Evolutionary conservation across 306 rosid species (phyloP).

Genomic region (Trifolium fragiferum): DNA sequence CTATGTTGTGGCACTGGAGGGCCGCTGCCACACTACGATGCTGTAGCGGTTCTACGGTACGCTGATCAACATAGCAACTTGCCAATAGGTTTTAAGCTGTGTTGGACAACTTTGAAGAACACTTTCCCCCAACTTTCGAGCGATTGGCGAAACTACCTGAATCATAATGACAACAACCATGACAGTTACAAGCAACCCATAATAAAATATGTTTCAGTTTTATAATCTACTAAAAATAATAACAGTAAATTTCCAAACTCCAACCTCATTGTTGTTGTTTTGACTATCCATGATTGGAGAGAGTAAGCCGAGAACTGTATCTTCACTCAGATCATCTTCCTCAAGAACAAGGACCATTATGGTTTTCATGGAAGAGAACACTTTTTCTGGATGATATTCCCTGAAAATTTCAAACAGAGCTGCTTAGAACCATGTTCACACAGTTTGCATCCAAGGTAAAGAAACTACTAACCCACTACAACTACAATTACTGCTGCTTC

Average conservation of each 20-base stretch:
- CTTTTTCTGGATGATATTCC: constrained; percentile 74
- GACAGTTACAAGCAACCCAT: too few species aligned
- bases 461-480: too few species aligned
- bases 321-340: constrained; percentile 71
- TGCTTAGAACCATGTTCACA: constrained; percentile 19
- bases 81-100: constrained; percentile 64
- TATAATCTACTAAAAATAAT: not conserved
- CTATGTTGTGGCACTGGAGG: too few species aligned
- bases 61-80: constrained; percentile 46
- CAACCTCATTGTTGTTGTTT: constrained; percentile 67
- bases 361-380: constrained; percentile 77
- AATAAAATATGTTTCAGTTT: constrained; percentile 10
- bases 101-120: constrained; percentile 67
- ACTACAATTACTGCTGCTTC: not conserved
- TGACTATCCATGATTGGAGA: constrained; percentile 66
- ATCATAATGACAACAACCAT: constrained; percentile 2
- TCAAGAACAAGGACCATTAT: constrained; percentile 79
- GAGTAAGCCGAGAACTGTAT: constrained; percentile 62
- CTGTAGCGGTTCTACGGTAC: too few species aligned
- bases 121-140: constrained; percentile 70
- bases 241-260: not conserved
- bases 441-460: not conserved
- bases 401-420: constrained; percentile 47
- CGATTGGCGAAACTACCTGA: constrained; percentile 67
- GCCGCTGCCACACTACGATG: too few species aligned